These are phyloP conservation scores for Calonectria ilicicola DNA, from an alignment of 2,329 filamentous ascomycete genomes.

Conservation along the genomic window DNA sequence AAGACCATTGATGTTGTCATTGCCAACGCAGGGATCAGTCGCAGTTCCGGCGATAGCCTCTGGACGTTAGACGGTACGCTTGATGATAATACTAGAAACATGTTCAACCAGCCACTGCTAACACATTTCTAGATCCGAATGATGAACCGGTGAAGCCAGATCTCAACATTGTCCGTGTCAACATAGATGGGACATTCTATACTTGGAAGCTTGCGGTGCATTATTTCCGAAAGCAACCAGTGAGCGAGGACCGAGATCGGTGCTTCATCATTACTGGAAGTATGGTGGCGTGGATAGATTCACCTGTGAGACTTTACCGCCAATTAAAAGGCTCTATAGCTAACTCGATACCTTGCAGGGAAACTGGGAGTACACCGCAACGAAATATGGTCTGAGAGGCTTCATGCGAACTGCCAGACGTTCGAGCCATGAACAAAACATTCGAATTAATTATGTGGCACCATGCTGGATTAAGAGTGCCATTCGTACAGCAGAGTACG, in stretches of 20 bases:
- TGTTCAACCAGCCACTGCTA: not conserved
- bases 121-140: conserved; percentile 19
- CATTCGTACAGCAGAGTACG: conserved; percentile 53
- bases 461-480: conserved; percentile 56
- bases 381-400: conserved; percentile 29
- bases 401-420: conserved; percentile 35
- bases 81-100: not conserved
- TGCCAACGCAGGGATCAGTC: conserved; percentile 59
- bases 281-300: conserved; percentile 61
- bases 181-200: conserved; percentile 56
- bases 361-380: conserved; percentile 38
- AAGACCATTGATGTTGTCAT: conserved; percentile 59
- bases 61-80: conserved; percentile 51
- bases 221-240: conserved; percentile 57
- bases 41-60: conserved; percentile 49
- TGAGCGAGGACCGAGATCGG: conserved; percentile 53
- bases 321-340: not conserved
- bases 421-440: conserved; percentile 49
- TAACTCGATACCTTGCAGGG: conserved; percentile 8
- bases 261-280: conserved; percentile 63
- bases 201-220: conserved; percentile 60
- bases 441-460: conserved; percentile 60
- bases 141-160: conserved; percentile 50
- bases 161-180: conserved; percentile 55
- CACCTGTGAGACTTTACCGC: conserved; percentile 41